Base-by-base conservation (phyloP, 2,329 filamentous ascomycete species). In the Escovopsis sp. region DNA sequence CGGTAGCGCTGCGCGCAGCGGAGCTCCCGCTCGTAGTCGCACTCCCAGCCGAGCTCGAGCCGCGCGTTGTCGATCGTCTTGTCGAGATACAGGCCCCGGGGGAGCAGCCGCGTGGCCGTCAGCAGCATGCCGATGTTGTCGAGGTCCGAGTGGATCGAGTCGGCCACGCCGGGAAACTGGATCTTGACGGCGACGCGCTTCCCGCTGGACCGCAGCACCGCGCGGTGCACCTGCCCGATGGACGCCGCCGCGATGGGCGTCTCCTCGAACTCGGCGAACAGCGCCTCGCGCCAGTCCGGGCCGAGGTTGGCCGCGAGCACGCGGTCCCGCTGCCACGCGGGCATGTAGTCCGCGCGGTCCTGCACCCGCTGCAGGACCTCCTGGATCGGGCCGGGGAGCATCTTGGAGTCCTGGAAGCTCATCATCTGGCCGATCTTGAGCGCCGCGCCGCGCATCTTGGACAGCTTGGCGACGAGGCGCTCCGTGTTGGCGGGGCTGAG, bases 261-360 rank as follows among this genome's bases (percentile, higher is more conserved):
- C 44, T 96, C 90, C 28, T 93, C 81, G 47, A 98, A 98, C 4
- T 77, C 72, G 15, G 66, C 67, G 48, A 88, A 98, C 1, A 94
- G 60, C n/a, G n/a, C n/a, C 2, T 84, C 72, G 33, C 85, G 72
- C 90, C 90, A 98, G 36, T 88, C 70, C 0, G 72, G 50, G 0
- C 90, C 90, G 0, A 98, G 68, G 48, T 93, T 93, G 5, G 70
- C 65, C 0, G 65, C 57, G 6, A 98, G 68, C 0, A 98, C 88
- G 40, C 79, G 76, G 54, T 98, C 78, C 10, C 90, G 79, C 56
- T 98, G 90, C 54, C 78, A 94, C 3, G 84, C 72, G 1, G 90
- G 90, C 90, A 98, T 98, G 56, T 96, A 98, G 56, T 98, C 88
- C 27, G 90, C 90, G 38, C 84, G 79, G 54, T 98, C 90, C 54